Conservation (phyloP, 495 filamentous ascomycete species). For the Gamarada debralockiae region DNA sequence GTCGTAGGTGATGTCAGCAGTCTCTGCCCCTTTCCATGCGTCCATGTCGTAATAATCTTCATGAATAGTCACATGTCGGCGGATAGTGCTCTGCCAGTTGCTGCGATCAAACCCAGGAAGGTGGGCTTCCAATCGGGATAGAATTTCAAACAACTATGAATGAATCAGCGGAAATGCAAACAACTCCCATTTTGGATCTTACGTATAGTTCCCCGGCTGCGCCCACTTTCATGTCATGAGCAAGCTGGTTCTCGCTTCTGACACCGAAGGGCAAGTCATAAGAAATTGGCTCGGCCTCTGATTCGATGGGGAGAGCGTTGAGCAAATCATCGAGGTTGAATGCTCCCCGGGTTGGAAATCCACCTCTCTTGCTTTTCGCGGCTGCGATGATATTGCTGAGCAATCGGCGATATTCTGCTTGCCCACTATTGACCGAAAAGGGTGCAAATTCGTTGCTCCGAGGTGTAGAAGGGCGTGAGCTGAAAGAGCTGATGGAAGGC, state of each 20-base stretch:
- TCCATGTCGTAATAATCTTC: constrained; percentile 34
- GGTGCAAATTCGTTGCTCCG: background rate
- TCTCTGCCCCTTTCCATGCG: constrained; percentile 35
- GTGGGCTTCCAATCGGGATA: constrained; percentile 26
- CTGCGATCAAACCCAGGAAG: constrained; percentile 26
- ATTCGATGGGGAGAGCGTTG: constrained; percentile 6
- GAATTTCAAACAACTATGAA: constrained; percentile 37
- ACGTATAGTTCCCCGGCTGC: constrained; percentile 41
- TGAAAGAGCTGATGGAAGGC: background rate
- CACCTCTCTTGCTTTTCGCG: constrained; percentile 22
- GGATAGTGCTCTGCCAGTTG: constrained; percentile 45
- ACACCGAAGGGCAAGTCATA: constrained; percentile 11
- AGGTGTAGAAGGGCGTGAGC: background rate
- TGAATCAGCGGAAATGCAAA: constrained; percentile 4
- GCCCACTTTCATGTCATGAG: constrained; percentile 29
- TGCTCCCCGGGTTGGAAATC: constrained; percentile 23
- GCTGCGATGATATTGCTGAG: constrained; percentile 25
- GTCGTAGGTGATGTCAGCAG: constrained; percentile 37
- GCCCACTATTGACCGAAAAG: background rate
- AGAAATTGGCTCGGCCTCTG: background rate
- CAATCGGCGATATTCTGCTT: constrained; percentile 22
- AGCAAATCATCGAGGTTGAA: constrained; percentile 19
- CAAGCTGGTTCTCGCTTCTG: constrained; percentile 29
- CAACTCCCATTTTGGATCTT: background rate
- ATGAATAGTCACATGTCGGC: constrained; percentile 32